Evolutionary conservation across 1,139 yeast species (phyloP), one percentile per base, ranked within the genome.

Genomic region (Taiozyma onychis): DNA sequence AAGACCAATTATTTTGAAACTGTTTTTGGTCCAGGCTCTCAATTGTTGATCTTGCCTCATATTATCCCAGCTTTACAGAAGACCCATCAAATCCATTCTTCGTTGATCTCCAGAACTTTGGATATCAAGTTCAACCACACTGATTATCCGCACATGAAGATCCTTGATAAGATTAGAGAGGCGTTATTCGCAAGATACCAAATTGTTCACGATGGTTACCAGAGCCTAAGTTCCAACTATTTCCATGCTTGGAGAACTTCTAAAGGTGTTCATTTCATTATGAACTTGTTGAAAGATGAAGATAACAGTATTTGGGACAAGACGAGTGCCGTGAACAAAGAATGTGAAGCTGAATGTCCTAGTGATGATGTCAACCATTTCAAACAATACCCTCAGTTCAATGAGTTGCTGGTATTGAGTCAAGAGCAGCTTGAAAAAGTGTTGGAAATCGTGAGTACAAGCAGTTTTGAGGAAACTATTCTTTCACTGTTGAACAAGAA

Each of bases 221-320:
- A 59, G 37, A 51, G 58, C 7, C 45, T 65, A 44, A 60, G 74
- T 28, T 64, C 69, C 2, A 63, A 73, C 28, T 77, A 77, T 56
- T 79, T 76, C 57, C 77, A 75, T 56, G 77, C 83, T 3, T 80
- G 84, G 81, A 69, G 75, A 54, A 60, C 74, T 39, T 61, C 68
- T 41, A 76, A 74, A 52, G 70, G 73, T 1, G 66, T 66, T 22
- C 55, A 56, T 11, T 62, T 61, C 27, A 52, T 72, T 13, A 49
- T 66, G 14, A 59, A 56, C n/a, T 28, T 69, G 10, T 44, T 72
- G 21, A 60, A 56, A 2, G 57, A 58, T 41, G 53, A 66, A n/a
- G 66, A 63, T 44, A 71, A 63, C 34, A 62, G 54, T 51, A 48
- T 65, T 11, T 61, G 60, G 55, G 65, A 64, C 43, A 57, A 46